phyloP scores from a whole-genome alignment of 2,329 filamentous ascomycete genomes.

The Phaeomoniella chlamydospora region DNA sequence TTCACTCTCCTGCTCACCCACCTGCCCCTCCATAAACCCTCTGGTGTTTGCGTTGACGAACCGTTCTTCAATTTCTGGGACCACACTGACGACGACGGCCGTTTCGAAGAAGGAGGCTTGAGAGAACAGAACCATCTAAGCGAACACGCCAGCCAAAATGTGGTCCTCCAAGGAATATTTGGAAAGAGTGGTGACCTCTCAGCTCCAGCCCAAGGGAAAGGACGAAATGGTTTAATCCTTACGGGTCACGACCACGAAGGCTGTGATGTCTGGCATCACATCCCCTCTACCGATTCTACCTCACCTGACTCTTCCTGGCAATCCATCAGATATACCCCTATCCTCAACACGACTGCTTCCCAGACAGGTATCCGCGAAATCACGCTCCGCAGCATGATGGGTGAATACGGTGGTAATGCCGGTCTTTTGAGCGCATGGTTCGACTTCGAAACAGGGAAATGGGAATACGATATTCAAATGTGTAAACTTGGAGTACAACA shows the following conservation, averaged over 20 bases:
- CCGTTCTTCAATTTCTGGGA: conserved; percentile 72
- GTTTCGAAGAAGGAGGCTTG: conserved; percentile 32
- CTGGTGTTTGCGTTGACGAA: conserved; percentile 68
- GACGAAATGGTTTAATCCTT: conserved; percentile 63
- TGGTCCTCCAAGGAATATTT: conserved; percentile 72
- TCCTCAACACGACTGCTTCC: not conserved
- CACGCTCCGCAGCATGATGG: conserved; percentile 97
- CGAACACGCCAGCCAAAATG: conserved; percentile 48
- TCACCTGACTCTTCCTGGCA: not conserved
- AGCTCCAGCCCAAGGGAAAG: conserved; percentile 46
- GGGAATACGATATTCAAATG: conserved; percentile 66
- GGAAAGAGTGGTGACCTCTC: conserved; percentile 53
- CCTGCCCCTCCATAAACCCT: conserved; percentile 73
- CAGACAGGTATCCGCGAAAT: conserved; percentile 64
- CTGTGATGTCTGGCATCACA: conserved; percentile 76
- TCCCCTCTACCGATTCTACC: conserved; percentile 17
- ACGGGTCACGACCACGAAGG: conserved; percentile 94
- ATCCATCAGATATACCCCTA: not conserved
- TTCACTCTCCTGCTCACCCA: conserved; percentile 85
- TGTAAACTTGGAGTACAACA: conserved; percentile 78
- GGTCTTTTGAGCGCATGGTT: conserved; percentile 86
- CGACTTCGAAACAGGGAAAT: conserved; percentile 55
- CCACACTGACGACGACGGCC: conserved; percentile 32
- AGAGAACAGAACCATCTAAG: conserved; percentile 88
- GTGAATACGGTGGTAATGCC: conserved; percentile 81